Conservation (phyloP, 805 yeast species). For the Ogataea methanolica region DNA sequence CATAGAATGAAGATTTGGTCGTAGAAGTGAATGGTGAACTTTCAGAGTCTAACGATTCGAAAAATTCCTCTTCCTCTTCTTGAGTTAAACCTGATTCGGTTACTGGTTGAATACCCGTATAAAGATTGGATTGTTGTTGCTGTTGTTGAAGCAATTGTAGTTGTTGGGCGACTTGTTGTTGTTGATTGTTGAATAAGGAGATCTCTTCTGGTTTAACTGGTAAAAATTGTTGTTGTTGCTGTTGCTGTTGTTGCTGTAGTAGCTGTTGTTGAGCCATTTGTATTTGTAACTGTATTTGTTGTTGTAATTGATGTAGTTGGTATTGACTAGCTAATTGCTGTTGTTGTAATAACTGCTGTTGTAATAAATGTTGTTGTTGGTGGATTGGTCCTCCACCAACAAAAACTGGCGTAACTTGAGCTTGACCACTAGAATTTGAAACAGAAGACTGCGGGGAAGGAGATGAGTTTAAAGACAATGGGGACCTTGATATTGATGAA, state of each 20-base stretch:
- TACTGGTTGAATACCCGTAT: not conserved
- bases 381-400: not conserved
- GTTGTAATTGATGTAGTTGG: conserved; percentile 1
- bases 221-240: conserved; percentile 1
- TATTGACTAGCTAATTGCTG: not conserved
- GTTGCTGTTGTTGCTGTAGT: conserved; percentile 1
- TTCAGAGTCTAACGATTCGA: conserved; percentile 21
- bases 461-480: conserved; percentile 15
- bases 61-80: conserved; percentile 20
- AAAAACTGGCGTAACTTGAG: not conserved
- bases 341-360: conserved; percentile 1
- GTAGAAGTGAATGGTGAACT: conserved; percentile 17
- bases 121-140: not conserved
- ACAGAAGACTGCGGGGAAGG: conserved; percentile 11
- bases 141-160: conserved; percentile 3
- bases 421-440: not conserved
- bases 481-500: conserved; percentile 12
- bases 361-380: conserved; percentile 3
- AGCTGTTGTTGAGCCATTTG: conserved; percentile 4
- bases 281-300: conserved; percentile 7
- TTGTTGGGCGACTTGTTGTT: not conserved
- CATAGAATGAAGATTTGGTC: conserved; percentile 1
- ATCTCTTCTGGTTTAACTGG: too few species aligned
- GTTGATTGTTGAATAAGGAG: not conserved
- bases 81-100: not conserved